Evolutionary conservation across 352 stramenopile species (phyloP), one percentile per base, ranked within the genome.

Genomic region (Pythium sukuiense): DNA sequence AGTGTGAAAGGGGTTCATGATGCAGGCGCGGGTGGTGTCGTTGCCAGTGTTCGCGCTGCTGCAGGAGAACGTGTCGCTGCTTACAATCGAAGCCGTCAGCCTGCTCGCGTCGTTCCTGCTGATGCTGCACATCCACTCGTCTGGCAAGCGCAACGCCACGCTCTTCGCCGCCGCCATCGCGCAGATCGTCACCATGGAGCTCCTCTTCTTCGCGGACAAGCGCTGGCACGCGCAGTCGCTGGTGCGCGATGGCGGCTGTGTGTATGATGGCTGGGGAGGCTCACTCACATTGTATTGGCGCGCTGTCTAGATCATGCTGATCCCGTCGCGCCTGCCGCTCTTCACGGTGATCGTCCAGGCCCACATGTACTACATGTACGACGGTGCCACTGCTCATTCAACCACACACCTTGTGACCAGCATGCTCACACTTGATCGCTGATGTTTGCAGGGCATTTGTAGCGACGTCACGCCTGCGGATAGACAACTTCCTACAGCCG

Each of bases 311-410:
- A 65, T 71, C 32, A 71, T 65, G 64, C 53, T 71, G 27, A 50
- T 71, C 26, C 64, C 64, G n/a, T 59, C 64, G 57, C 64, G 58
- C 27, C 57, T 71, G 20, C 84, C 86, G 27, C 70, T 90, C 8
- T 93, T 87, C 63, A 80, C 68, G 33, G 73, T 93, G 33, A 33
- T 93, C 56, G 68, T 92, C 20, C 79, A 90, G 58, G 81, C 81
- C 3, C 80, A 90, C 58, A 78, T 89, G 62, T 93, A 90, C 66
- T 93, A 93, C 72, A 85, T 90, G 83, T 93, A 64, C 60, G 77
- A 43, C 6, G 12, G 30, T 12, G 7, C 12, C 2, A 37, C 24
- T 18, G 13, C 13, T 35, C 32, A 5, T 35, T 9, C 32, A 43
- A 16, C 35, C 35, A 5, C 35, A 14, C 7, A 5, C 6, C 35